Conservation (phyloP, 1,284 basidiomycete genomes). For the Ustilago curta region DNA sequence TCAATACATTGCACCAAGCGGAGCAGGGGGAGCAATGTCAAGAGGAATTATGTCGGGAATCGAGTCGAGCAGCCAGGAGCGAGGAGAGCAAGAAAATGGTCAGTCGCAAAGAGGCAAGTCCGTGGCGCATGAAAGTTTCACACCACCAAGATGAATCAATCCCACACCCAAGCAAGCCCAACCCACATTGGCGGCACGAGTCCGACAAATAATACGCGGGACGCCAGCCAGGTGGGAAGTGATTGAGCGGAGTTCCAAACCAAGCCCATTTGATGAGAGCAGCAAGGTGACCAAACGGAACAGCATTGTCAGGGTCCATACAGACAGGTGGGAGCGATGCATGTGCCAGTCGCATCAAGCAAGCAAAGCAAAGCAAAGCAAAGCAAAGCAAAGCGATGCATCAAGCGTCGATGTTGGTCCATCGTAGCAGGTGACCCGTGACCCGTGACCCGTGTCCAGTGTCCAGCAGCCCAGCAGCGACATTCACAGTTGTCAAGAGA, state of each 20-base stretch:
- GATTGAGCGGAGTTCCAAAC: slow-evolving; percentile 13
- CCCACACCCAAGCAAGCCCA: background rate
- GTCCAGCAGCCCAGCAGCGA: background rate
- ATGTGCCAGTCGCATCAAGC: background rate
- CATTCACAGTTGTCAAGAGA: background rate
- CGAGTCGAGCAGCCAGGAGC: background rate
- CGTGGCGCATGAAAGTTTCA: slow-evolving; percentile 13
- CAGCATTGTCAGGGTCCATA: slow-evolving; percentile 10
- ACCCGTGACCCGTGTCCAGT: background rate
- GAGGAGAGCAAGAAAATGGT: background rate
- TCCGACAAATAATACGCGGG: background rate
- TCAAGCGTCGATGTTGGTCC: background rate
- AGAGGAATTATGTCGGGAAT: too few relatives aligned
- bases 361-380: background rate
- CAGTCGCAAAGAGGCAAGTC: background rate
- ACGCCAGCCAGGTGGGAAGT: slow-evolving; percentile 10
- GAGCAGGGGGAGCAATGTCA: too few relatives aligned
- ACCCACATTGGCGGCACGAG: background rate
- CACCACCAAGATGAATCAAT: background rate
- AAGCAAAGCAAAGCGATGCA: background rate
- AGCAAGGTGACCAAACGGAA: background rate
- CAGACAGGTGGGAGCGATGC: background rate
- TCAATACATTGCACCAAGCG: too few relatives aligned
- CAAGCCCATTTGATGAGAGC: slow-evolving; percentile 6
- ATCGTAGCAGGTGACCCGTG: background rate